These are phyloP conservation scores for Solanum dulcamara DNA, from an alignment of 257 asterid genomes.

Conservation along the genomic window DNA sequence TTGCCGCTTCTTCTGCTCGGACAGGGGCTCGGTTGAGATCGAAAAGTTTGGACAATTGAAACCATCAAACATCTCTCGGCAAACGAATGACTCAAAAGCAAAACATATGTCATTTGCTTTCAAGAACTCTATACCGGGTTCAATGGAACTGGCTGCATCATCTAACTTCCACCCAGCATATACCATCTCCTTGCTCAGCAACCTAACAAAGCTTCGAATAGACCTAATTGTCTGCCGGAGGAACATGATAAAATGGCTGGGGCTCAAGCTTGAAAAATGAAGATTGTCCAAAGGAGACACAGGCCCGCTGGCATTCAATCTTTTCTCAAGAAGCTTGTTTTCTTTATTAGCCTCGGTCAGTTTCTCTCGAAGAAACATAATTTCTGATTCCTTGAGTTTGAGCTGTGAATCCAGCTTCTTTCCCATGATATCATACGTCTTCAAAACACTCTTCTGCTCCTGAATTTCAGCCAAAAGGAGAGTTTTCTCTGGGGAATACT, in stretches of 20 bases:
- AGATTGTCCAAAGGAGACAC: slow-evolving; percentile 16
- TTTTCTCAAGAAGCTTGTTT: slow-evolving; percentile 45
- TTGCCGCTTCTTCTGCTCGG: slow-evolving; percentile 10
- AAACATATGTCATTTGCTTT: slow-evolving; percentile 36
- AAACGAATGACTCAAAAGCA: slow-evolving; percentile 67
- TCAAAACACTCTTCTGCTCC: slow-evolving; percentile 51
- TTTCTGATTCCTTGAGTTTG: slow-evolving; percentile 76
- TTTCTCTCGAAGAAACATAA: slow-evolving; percentile 62
- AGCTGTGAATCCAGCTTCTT: slow-evolving; percentile 65
- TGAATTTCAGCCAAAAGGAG: slow-evolving; percentile 43
- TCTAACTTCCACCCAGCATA: slow-evolving; percentile 69
- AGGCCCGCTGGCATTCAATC: slow-evolving; percentile 41
- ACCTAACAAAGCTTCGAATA: slow-evolving; percentile 43
- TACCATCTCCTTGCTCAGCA: slow-evolving; percentile 50
- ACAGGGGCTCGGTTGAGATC: background rate
- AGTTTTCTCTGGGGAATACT: slow-evolving; percentile 38
- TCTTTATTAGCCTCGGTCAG: slow-evolving; percentile 45
- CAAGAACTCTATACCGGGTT: slow-evolving; percentile 43
- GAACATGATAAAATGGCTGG: slow-evolving; percentile 38
- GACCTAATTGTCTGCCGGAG: slow-evolving; percentile 41
- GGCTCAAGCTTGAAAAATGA: slow-evolving; percentile 29
- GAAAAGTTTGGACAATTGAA: slow-evolving; percentile 44
- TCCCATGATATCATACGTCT: slow-evolving; percentile 44
- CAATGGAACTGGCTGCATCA: slow-evolving; percentile 49
- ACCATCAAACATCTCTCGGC: slow-evolving; percentile 65